A percentile compares a stretch with the other conserved stretches of the same genome.
Conservation (phyloP, 495 filamentous ascomycete genomes). For the Penicillium subrubescens region DNA sequence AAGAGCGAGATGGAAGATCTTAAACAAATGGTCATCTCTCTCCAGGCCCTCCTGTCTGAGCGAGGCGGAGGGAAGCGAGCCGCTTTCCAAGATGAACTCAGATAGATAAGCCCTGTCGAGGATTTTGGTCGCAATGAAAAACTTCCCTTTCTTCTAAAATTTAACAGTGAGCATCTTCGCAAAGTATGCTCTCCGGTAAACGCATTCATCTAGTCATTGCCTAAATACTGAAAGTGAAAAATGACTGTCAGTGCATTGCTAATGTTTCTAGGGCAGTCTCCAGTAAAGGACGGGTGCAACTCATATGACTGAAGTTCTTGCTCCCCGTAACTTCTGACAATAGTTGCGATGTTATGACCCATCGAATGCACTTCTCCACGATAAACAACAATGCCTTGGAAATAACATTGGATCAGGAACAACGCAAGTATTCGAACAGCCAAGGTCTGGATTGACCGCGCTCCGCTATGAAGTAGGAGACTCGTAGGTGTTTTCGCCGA, state of each 20-base stretch:
- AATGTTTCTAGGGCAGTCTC: neutral
- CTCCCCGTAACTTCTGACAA: neutral
- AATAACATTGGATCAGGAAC: neutral
- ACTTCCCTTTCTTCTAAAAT: neutral
- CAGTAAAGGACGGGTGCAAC: neutral
- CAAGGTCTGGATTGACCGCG: too few species aligned
- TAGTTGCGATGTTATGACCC: neutral
- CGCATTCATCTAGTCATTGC: neutral
- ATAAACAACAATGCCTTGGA: neutral
- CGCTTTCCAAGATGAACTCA: neutral
- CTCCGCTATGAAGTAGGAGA: too few species aligned
- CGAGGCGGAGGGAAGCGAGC: neutral
- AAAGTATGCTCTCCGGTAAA: neutral
- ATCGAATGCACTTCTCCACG: neutral
- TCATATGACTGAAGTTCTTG: neutral
- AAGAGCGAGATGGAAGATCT: neutral
- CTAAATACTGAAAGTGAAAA: neutral
- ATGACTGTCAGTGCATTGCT: neutral
- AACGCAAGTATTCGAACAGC: neutral
- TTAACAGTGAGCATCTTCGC: neutral
- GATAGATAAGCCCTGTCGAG: neutral
- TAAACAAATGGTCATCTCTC: neutral
- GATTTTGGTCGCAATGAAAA: neutral
- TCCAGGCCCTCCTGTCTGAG: neutral
- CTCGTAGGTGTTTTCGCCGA: too few species aligned